A percentile compares a stretch with the other conserved stretches of the same genome.
phyloP scores from a whole-genome alignment of 1,284 basidiomycete species.

The Boletus albobrunnescens region DNA sequence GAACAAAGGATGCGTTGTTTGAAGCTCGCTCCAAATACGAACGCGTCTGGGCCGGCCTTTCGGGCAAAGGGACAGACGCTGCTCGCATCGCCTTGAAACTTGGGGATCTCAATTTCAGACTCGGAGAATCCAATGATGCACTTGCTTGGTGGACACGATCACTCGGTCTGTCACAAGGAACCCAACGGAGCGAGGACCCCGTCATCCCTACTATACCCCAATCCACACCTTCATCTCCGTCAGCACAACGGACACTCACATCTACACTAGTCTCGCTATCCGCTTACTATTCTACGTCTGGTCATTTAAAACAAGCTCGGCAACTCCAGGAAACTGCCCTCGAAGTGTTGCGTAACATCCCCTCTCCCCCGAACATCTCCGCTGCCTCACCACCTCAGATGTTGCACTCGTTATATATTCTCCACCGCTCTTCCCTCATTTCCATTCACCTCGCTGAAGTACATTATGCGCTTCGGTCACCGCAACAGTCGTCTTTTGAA shows the following conservation, averaged over 20 bases:
- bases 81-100: conserved; percentile 63
- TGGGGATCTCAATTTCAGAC: conserved; percentile 56
- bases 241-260: conserved; percentile 64
- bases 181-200: conserved; percentile 14
- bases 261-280: conserved; percentile 69
- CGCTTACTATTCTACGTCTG: conserved; percentile 63
- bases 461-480: conserved; percentile 51
- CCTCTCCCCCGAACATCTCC: conserved; percentile 43
- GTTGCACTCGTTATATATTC: conserved; percentile 64
- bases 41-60: conserved; percentile 51
- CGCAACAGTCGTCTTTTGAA: conserved; percentile 47
- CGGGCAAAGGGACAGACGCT: conserved; percentile 41
- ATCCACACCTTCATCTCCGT: conserved; percentile 51
- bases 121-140: conserved; percentile 52
- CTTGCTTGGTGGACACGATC: conserved; percentile 64
- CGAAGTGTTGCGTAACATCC: conserved; percentile 61
- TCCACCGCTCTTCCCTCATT: conserved; percentile 70
- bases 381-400: conserved; percentile 51
- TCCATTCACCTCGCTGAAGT: conserved; percentile 77
- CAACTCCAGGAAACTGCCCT: conserved; percentile 65
- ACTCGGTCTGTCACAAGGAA: conserved; percentile 43
- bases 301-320: conserved; percentile 65
- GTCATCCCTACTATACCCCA: conserved; percentile 36
- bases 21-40: conserved; percentile 63
- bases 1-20: conserved; percentile 49